These are phyloP conservation scores for Coriaria nepalensis DNA, from an alignment of 306 rosid genomes.

Conservation along the genomic window DNA sequence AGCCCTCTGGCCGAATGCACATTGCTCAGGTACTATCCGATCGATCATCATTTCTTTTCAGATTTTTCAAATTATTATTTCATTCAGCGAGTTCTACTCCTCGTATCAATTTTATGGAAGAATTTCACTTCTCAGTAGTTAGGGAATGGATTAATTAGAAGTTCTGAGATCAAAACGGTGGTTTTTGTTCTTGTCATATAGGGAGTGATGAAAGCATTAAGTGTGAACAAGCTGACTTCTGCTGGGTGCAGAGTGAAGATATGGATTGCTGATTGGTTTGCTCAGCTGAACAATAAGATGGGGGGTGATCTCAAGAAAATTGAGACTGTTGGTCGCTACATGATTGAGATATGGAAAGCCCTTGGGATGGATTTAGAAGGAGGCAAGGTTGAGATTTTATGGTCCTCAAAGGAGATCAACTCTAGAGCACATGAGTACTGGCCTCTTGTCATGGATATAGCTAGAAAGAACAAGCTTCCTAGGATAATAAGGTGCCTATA, in stretches of 20 bases:
- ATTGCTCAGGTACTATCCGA: conserved; percentile 59
- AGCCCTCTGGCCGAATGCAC: conserved; percentile 93
- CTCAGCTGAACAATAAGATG: conserved; percentile 75
- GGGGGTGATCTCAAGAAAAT: conserved; percentile 79
- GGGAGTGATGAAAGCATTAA: conserved; percentile 75
- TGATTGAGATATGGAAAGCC: conserved; percentile 82
- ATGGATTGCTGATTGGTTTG: conserved; percentile 94
- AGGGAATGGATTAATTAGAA: too few species aligned
- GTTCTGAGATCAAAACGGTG: neutral
- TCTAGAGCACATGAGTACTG: conserved; percentile 58
- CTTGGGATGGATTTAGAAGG: conserved; percentile 67
- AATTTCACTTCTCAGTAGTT: too few species aligned
- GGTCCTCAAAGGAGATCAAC: conserved; percentile 77
- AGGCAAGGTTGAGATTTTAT: conserved; percentile 83
- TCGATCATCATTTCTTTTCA: neutral
- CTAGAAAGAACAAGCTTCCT: conserved; percentile 55
- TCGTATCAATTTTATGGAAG: conserved; percentile 1
- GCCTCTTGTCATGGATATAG: conserved; percentile 85
- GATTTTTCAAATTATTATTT: neutral
- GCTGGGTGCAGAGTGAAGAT: conserved; percentile 76
- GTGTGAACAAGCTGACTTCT: conserved; percentile 65
- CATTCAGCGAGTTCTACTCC: too few species aligned
- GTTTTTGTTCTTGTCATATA: conserved; percentile 7
- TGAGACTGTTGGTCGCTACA: conserved; percentile 46
- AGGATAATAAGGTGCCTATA: conserved; percentile 47